These are phyloP conservation scores for Nicotiana rustica DNA, from an alignment of 305 asterid species.

Conservation along the genomic window DNA sequence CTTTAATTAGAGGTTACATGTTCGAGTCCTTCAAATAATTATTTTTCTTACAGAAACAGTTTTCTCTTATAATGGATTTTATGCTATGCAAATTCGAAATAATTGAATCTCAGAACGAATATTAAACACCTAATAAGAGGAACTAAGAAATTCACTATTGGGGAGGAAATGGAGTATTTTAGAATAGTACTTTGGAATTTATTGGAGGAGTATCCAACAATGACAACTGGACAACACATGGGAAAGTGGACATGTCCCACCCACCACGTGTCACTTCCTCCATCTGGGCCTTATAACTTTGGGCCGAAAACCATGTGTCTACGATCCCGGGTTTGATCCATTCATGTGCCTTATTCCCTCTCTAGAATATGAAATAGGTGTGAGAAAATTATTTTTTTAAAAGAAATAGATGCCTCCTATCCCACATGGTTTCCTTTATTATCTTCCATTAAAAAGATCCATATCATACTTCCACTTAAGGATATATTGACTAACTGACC, in stretches of 20 bases:
- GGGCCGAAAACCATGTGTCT: neutral
- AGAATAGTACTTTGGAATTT: slow-evolving; percentile 3
- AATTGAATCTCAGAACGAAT: no score
- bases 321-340: neutral
- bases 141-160: no score
- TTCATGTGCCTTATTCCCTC: neutral
- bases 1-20: no score
- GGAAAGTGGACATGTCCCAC: slow-evolving; percentile 47
- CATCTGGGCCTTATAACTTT: neutral
- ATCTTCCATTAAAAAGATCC: neutral
- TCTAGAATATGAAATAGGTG: neutral
- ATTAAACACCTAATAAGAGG: no score
- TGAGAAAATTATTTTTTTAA: neutral
- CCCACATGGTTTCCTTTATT: slow-evolving; percentile 6
- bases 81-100: no score
- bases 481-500: neutral
- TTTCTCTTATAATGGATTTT: no score
- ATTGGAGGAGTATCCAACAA: slow-evolving; percentile 30
- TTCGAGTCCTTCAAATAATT: no score
- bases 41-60: no score
- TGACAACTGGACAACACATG: slow-evolving; percentile 60
- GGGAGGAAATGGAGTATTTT: neutral
- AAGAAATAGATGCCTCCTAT: neutral
- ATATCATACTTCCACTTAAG: slow-evolving; percentile 18
- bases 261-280: slow-evolving; percentile 13